These are phyloP conservation scores for Penicillium salamii DNA, from an alignment of 495 filamentous ascomycete genomes.

Conservation along the genomic window DNA sequence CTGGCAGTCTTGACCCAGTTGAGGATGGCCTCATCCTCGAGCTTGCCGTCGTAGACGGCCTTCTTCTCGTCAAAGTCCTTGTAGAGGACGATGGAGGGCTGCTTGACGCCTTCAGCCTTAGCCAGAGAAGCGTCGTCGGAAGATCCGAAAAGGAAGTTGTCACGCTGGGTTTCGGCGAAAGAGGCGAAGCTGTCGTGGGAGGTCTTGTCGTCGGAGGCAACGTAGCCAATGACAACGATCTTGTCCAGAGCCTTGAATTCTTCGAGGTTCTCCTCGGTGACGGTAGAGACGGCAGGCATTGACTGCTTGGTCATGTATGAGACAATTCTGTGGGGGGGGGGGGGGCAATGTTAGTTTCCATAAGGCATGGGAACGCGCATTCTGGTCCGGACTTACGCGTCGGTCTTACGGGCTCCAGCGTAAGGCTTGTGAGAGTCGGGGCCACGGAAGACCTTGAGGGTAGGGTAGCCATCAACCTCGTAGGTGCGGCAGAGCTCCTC, in stretches of 20 bases:
- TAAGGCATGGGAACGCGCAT: neutral
- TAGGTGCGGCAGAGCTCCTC: slow-evolving; percentile 83
- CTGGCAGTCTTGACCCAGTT: slow-evolving; percentile 81
- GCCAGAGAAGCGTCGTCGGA: slow-evolving; percentile 80
- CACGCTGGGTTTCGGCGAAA: slow-evolving; percentile 80
- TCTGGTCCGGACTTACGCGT: slow-evolving; percentile 63
- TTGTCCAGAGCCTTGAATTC: slow-evolving; percentile 98
- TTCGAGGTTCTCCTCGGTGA: slow-evolving; percentile 76
- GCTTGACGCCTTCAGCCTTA: slow-evolving; percentile 81
- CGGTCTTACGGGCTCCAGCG: slow-evolving; percentile 83
- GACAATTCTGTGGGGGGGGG: slow-evolving; percentile 61
- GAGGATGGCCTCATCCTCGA: slow-evolving; percentile 72
- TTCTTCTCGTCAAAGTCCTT: slow-evolving; percentile 99
- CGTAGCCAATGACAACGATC: slow-evolving; percentile 88
- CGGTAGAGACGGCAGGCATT: slow-evolving; percentile 82
- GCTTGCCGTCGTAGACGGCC: slow-evolving; percentile 73
- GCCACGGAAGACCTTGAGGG: slow-evolving; percentile 97
- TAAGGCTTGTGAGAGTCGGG: slow-evolving; percentile 80
- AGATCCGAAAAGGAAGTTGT: slow-evolving; percentile 88
- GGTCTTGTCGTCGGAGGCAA: slow-evolving; percentile 79
- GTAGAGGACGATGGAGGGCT: slow-evolving; percentile 89
- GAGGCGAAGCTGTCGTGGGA: slow-evolving; percentile 75
- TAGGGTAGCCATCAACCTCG: slow-evolving; percentile 96
- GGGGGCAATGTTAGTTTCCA: slow-evolving; percentile 23
- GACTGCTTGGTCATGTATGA: slow-evolving; percentile 99